Percentiles rank a stretch among this genome's conserved stretches.
These are phyloP conservation scores for Jacaranda mimosifolia DNA, from an alignment of 257 asterid genomes.

Conservation along the genomic window DNA sequence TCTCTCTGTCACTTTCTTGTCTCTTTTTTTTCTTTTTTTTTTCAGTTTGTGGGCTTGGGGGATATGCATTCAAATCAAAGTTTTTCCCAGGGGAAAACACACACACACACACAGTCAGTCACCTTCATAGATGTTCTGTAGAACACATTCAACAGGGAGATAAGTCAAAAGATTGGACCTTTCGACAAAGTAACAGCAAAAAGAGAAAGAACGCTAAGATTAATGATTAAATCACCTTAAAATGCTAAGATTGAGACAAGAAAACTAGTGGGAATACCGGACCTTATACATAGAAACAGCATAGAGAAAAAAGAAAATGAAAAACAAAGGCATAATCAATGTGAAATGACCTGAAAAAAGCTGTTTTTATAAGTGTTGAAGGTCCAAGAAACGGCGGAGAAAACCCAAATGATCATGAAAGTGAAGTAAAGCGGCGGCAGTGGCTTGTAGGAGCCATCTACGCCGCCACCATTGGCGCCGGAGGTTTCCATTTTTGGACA, in stretches of 20 bases:
- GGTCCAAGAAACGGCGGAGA: slow-evolving; percentile 78
- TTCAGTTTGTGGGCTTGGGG: background rate
- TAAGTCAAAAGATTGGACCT: background rate
- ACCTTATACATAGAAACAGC: background rate
- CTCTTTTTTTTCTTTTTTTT: no score
- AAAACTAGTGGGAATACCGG: slow-evolving; percentile 4
- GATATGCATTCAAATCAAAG: background rate
- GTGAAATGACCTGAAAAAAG: slow-evolving; percentile 70
- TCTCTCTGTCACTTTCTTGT: background rate
- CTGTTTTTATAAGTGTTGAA: slow-evolving; percentile 71
- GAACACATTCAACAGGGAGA: slow-evolving; percentile 4
- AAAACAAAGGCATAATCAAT: background rate
- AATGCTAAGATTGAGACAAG: slow-evolving; percentile 33
- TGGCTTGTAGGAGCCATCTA: slow-evolving; percentile 60
- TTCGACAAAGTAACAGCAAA: background rate
- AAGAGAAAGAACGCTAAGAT: background rate
- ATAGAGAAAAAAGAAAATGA: background rate
- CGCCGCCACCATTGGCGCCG: slow-evolving; percentile 32
- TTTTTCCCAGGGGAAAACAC: background rate
- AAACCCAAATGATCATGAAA: slow-evolving; percentile 66
- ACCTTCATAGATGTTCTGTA: background rate
- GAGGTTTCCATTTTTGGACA: slow-evolving; percentile 47
- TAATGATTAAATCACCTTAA: slow-evolving; percentile 48
- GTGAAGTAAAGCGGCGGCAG: slow-evolving; percentile 67
- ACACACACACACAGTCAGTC: background rate